Evolutionary conservation across 345 rosid species (phyloP).

Genomic region (Hibiscus tridactylites): DNA sequence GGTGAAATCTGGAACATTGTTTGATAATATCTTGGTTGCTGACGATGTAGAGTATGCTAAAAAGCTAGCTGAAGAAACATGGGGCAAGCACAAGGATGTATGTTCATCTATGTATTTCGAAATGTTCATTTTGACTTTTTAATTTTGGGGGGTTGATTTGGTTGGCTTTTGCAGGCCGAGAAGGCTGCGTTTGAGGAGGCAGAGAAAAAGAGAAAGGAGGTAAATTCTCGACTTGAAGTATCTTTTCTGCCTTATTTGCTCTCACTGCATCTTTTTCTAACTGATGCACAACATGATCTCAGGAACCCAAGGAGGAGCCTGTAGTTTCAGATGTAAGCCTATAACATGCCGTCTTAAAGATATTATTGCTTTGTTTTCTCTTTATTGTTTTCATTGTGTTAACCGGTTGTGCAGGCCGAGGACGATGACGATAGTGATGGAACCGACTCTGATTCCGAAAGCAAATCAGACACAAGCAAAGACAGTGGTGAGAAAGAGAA

Average conservation of each 20-base stretch:
- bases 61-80: conserved; percentile 82
- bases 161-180: conserved; percentile 58
- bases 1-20: conserved; percentile 98
- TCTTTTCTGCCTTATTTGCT: neutral
- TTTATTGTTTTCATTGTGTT: neutral
- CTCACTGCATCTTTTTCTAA: conserved; percentile 1
- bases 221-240: conserved; percentile 10
- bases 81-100: conserved; percentile 96
- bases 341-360: neutral
- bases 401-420: conserved; percentile 42
- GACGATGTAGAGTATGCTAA: conserved; percentile 86
- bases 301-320: conserved; percentile 61
- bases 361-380: neutral
- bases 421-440: conserved; percentile 29
- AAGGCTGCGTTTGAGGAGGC: conserved; percentile 90
- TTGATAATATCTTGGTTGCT: conserved; percentile 71
- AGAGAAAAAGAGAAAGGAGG: conserved; percentile 82
- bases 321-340: conserved; percentile 69
- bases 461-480: conserved; percentile 23
- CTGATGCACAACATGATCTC: conserved; percentile 8
- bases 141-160: neutral
- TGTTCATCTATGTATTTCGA: conserved; percentile 1
- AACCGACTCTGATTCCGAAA: conserved; percentile 37
- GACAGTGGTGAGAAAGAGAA: conserved; percentile 19
- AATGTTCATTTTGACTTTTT: neutral